Conservation (phyloP, 805 yeast species). For the Myxozyma monticola region DNA sequence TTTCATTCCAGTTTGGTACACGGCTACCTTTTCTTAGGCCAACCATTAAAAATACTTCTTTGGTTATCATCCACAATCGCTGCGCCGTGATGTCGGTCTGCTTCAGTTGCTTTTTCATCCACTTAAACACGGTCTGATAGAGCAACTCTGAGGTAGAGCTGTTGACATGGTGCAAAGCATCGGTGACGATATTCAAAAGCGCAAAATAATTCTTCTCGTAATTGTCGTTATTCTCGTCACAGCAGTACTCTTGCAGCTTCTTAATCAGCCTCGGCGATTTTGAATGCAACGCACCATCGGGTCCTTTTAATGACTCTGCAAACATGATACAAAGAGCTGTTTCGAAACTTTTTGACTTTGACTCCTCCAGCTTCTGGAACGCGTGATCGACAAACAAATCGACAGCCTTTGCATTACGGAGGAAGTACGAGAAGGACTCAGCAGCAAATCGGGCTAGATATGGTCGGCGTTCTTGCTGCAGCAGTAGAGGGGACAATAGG, state of each 20-base stretch:
- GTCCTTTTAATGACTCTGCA: conserved; percentile 72
- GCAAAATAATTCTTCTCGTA: conserved; percentile 8
- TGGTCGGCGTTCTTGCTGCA: conserved; percentile 53
- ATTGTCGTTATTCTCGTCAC: conserved; percentile 9
- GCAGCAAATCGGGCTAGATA: conserved; percentile 81
- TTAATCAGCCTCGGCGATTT: conserved; percentile 46
- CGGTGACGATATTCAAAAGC: conserved; percentile 33
- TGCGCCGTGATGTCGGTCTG: not conserved
- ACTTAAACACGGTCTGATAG: conserved; percentile 27
- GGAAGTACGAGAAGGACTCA: conserved; percentile 81
- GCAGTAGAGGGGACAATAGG: conserved; percentile 42
- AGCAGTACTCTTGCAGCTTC: conserved; percentile 21
- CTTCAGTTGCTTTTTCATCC: conserved; percentile 13
- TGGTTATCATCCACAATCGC: not conserved
- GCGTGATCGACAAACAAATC: conserved; percentile 47
- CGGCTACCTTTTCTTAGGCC: conserved; percentile 44
- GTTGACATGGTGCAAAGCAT: conserved; percentile 38
- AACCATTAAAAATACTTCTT: conserved; percentile 34
- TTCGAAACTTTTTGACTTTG: conserved; percentile 51
- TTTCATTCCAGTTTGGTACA: conserved; percentile 38
- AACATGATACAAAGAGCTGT: conserved; percentile 61
- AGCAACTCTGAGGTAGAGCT: conserved; percentile 36
- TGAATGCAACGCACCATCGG: conserved; percentile 73
- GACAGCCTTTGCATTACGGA: conserved; percentile 64
- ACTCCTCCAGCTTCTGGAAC: conserved; percentile 38